phyloP scores from a whole-genome alignment of 2,329 filamentous ascomycete genomes.

The Pyricularia sp. region DNA sequence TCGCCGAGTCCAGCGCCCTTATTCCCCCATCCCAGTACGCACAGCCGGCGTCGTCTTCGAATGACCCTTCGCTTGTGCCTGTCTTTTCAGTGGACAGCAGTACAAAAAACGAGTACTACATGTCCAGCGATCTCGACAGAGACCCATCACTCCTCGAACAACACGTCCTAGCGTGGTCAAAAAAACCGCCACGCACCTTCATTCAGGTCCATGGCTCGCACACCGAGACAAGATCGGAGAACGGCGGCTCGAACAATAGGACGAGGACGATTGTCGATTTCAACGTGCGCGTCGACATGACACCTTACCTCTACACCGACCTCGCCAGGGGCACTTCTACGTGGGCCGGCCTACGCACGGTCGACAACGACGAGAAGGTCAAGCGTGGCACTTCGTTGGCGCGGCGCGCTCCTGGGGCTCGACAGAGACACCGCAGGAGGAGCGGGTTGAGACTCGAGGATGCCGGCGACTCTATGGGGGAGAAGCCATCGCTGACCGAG shows the following conservation, averaged over 20 bases:
- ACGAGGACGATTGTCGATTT: constrained; percentile 43
- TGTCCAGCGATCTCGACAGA: constrained; percentile 20
- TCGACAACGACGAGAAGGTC: constrained; percentile 45
- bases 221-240: constrained; percentile 27
- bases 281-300: constrained; percentile 44
- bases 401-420: constrained; percentile 32
- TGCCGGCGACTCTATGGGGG: constrained; percentile 22
- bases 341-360: constrained; percentile 34
- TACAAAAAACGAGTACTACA: constrained; percentile 25
- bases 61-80: constrained; percentile 2
- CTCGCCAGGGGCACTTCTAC: constrained; percentile 20
- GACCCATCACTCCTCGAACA: constrained; percentile 2
- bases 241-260: constrained; percentile 24
- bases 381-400: constrained; percentile 51
- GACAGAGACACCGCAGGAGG: constrained; percentile 12
- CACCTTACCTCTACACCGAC: constrained; percentile 40
- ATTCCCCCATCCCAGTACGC: constrained; percentile 3
- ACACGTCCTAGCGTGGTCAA: constrained; percentile 20
- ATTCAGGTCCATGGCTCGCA: constrained; percentile 42
- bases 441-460: constrained; percentile 14
- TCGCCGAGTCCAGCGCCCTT: constrained; percentile 8
- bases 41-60: constrained; percentile 5
- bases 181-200: constrained; percentile 37
- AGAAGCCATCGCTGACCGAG: constrained; percentile 30
- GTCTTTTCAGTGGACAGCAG: constrained; percentile 15